Evolutionary conservation across 2,329 filamentous ascomycete species (phyloP).

Genomic region (Septoria linicola): DNA sequence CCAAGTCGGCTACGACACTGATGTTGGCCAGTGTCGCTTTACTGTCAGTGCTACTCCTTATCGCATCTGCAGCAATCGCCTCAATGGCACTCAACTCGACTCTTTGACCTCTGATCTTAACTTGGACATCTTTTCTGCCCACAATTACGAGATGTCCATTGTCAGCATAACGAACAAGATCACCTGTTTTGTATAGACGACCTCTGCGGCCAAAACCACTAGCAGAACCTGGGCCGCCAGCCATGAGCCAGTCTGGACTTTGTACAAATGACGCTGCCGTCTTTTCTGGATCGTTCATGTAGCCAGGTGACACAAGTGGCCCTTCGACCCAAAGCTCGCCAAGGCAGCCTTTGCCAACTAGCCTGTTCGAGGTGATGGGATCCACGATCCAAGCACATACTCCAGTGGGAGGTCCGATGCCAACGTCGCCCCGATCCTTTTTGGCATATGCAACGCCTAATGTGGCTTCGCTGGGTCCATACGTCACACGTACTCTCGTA

Average conservation of each 20-base stretch:
- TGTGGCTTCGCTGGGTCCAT: constrained; percentile 4
- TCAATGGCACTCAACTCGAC: constrained; percentile 76
- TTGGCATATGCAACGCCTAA: constrained; percentile 5
- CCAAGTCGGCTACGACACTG: too few relatives aligned
- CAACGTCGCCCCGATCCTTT: constrained; percentile 2
- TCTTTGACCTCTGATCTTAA: constrained; percentile 74
- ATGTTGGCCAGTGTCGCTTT: background rate
- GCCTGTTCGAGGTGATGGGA: constrained; percentile 35
- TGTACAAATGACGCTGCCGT: constrained; percentile 2
- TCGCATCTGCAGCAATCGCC: background rate
- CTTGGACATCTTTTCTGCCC: constrained; percentile 69
- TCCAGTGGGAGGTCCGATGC: constrained; percentile 1
- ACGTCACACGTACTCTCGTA: constrained; percentile 1
- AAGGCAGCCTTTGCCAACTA: constrained; percentile 11
- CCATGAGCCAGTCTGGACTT: constrained; percentile 3
- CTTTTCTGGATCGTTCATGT: constrained; percentile 15
- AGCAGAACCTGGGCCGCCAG: background rate
- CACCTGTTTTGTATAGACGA: constrained; percentile 48
- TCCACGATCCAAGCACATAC: constrained; percentile 16
- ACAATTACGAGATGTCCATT: constrained; percentile 46
- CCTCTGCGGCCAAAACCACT: too few relatives aligned
- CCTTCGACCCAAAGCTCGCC: constrained; percentile 18
- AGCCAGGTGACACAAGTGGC: constrained; percentile 11
- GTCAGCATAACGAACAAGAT: constrained; percentile 58
- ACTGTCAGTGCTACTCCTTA: background rate